Evolutionary conservation across 2,329 filamentous ascomycete genomes (phyloP).

Genomic region (Xylaria sp.): DNA sequence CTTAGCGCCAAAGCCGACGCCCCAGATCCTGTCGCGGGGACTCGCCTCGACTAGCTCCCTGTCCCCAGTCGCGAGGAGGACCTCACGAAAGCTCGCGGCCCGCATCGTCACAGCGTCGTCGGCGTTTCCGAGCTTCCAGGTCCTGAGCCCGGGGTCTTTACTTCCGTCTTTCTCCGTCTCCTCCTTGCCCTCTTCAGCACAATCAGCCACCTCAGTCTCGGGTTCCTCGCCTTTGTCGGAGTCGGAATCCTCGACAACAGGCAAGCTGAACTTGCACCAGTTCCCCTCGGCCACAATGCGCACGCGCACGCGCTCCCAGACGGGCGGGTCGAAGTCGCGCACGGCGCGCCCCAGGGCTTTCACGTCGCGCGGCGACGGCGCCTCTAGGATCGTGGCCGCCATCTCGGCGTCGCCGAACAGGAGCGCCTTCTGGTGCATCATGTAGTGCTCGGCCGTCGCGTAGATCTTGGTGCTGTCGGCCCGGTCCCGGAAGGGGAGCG

Average conservation of each 20-base stretch:
- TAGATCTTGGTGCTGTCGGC: slow-evolving; percentile 50
- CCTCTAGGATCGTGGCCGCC: slow-evolving; percentile 62
- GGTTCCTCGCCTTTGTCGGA: background rate
- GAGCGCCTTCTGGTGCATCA: slow-evolving; percentile 46
- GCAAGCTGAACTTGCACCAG: slow-evolving; percentile 67
- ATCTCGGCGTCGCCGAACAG: slow-evolving; percentile 52
- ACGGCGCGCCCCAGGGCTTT: slow-evolving; percentile 68
- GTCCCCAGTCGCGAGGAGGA: slow-evolving; percentile 68
- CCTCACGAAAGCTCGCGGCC: slow-evolving; percentile 56
- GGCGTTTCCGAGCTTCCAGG: slow-evolving; percentile 37
- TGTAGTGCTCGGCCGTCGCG: slow-evolving; percentile 64
- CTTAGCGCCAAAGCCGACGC: slow-evolving; percentile 67
- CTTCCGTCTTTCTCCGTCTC: background rate
- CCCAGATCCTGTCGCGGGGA: slow-evolving; percentile 72
- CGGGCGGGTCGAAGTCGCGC: slow-evolving; percentile 59
- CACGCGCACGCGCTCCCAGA: slow-evolving; percentile 64
- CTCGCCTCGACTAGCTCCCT: slow-evolving; percentile 71
- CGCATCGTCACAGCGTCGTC: slow-evolving; percentile 40
- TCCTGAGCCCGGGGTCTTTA: slow-evolving; percentile 32
- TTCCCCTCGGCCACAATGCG: slow-evolving; percentile 68
- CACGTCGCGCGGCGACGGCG: slow-evolving; percentile 57
- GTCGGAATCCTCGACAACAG: slow-evolving; percentile 45
- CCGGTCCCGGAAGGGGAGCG: slow-evolving; percentile 38
- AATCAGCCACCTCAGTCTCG: background rate
- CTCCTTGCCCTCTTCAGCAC: background rate